Conservation (phyloP, 179 eudicot genomes). For the Silene coronaria region DNA sequence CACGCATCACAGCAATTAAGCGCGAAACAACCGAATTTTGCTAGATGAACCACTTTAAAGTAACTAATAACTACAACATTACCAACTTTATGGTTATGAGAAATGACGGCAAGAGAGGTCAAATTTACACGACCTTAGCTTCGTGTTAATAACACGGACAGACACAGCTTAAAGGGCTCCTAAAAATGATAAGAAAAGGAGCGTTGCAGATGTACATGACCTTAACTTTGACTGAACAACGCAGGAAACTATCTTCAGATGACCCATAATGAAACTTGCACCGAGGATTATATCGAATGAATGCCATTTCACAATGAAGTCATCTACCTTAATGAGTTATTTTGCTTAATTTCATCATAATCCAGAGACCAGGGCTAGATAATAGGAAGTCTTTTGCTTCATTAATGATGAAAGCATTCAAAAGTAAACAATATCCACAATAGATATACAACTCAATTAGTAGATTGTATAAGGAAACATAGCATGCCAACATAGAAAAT, state of each 20-base stretch:
- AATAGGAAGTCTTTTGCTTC: neutral
- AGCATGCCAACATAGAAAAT: neutral
- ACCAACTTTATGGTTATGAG: neutral
- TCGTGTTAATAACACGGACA: neutral
- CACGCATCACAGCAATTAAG: neutral
- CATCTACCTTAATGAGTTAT: neutral
- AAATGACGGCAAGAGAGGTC: neutral
- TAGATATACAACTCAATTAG: neutral
- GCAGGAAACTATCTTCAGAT: neutral
- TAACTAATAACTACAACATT: neutral
- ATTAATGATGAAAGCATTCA: neutral
- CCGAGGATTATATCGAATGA: no score
- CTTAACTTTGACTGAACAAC: neutral
- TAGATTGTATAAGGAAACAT: neutral
- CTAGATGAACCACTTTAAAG: neutral
- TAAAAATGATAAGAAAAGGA: neutral
- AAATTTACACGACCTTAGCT: no score
- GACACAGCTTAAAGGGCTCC: neutral
- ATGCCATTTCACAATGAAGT: neutral
- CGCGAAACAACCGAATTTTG: neutral
- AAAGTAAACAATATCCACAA: neutral
- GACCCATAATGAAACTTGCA: no score
- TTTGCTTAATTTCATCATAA: neutral
- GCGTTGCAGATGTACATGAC: neutral
- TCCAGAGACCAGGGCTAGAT: no score